Conservation (phyloP, 1,284 basidiomycete genomes). For the Pholiota adiposa region DNA sequence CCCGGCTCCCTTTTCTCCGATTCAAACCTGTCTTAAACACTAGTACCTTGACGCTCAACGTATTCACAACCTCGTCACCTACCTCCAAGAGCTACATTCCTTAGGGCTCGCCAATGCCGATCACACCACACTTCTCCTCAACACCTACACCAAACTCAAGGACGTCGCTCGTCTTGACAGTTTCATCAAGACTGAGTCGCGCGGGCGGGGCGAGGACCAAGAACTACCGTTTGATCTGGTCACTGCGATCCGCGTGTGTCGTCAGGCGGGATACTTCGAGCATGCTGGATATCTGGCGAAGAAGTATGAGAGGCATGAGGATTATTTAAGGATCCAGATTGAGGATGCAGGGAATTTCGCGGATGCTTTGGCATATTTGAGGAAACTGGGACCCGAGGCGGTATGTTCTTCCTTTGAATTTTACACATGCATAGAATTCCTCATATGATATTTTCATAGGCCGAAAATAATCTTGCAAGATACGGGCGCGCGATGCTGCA, state of each 20-base stretch:
- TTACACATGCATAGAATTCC: not conserved
- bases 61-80: slow-evolving; percentile 93
- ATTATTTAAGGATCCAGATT: slow-evolving; percentile 93
- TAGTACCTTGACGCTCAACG: slow-evolving; percentile 97
- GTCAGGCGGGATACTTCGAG: slow-evolving; percentile 95
- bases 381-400: slow-evolving; percentile 76
- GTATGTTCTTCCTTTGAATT: slow-evolving; percentile 50
- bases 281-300: slow-evolving; percentile 95
- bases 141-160: slow-evolving; percentile 97
- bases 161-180: slow-evolving; percentile 88
- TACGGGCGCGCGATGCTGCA: slow-evolving; percentile 87
- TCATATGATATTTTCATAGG: slow-evolving; percentile 43
- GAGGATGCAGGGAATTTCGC: slow-evolving; percentile 87
- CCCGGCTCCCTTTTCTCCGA: not conserved
- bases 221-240: slow-evolving; percentile 96
- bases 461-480: slow-evolving; percentile 80
- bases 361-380: slow-evolving; percentile 84
- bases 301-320: slow-evolving; percentile 90
- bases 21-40: not conserved
- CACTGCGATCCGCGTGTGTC: slow-evolving; percentile 94
- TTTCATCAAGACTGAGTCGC: slow-evolving; percentile 89
- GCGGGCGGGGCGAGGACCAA: slow-evolving; percentile 46
- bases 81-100: slow-evolving; percentile 94
- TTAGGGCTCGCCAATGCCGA: slow-evolving; percentile 92
- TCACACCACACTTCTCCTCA: slow-evolving; percentile 93